Conservation (phyloP, 768 basidiomycete species). For the Leucosporidium creatinivorum region DNA sequence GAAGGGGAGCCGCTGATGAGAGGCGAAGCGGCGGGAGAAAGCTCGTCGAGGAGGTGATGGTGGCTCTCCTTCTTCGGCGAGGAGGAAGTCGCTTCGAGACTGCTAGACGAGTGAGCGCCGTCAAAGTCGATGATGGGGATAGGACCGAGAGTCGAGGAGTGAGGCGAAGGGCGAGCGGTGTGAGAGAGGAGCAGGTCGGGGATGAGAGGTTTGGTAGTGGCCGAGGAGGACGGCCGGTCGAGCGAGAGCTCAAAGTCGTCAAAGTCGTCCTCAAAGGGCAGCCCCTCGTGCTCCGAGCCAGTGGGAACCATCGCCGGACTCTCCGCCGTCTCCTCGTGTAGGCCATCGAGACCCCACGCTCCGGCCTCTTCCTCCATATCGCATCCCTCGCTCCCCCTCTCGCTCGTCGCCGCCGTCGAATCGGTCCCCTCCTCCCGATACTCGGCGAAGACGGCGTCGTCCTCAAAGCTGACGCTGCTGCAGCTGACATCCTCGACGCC, state of each 20-base stretch:
- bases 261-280: constrained; percentile 29
- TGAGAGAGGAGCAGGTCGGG: too few relatives aligned
- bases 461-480: constrained; percentile 31
- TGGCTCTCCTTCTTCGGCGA: too few relatives aligned
- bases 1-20: too few relatives aligned
- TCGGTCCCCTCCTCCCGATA: constrained; percentile 11
- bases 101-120: too few relatives aligned
- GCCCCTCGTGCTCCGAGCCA: constrained; percentile 5
- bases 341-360: background rate
- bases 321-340: background rate
- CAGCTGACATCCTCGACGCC: background rate
- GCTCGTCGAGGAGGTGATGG: too few relatives aligned
- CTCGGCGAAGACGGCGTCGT: constrained; percentile 35
- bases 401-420: constrained; percentile 22
- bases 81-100: too few relatives aligned
- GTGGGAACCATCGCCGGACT: background rate
- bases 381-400: background rate
- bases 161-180: too few relatives aligned
- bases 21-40: too few relatives aligned
- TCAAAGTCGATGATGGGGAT: too few relatives aligned
- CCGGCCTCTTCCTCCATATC: background rate
- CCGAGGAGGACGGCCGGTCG: too few relatives aligned
- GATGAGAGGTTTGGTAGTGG: too few relatives aligned
- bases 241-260: constrained; percentile 21
- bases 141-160: too few relatives aligned